phyloP scores from a whole-genome alignment of 805 yeast species.

The Wickerhamiella bombiphila region DNA sequence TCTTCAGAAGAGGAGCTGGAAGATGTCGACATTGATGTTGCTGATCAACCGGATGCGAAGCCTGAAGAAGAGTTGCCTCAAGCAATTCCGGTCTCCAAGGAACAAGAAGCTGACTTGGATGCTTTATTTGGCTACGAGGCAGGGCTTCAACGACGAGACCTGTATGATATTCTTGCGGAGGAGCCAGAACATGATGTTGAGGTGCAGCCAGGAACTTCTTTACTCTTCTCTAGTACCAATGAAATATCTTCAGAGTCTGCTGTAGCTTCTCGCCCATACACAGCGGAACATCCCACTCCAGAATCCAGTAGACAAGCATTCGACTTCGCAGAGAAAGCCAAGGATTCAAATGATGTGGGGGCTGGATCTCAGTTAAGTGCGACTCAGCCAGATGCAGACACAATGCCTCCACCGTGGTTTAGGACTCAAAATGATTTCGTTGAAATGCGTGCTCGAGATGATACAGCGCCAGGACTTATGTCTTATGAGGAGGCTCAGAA shows the following conservation, averaged over 20 bases:
- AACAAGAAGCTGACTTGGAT: slow-evolving; percentile 1
- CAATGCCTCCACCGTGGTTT: slow-evolving; percentile 13
- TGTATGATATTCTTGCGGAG: slow-evolving; percentile 12
- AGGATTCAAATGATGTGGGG: too few species aligned
- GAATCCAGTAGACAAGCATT: slow-evolving; percentile 9
- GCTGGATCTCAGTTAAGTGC: too few species aligned
- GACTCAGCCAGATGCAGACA: too few species aligned
- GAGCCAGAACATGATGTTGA: slow-evolving; percentile 1
- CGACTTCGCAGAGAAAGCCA: slow-evolving; percentile 15
- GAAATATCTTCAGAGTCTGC: too few species aligned
- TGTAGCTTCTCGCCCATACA: too few species aligned
- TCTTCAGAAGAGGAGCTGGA: slow-evolving; percentile 47
- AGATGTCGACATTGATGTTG: slow-evolving; percentile 35
- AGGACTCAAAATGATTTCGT: slow-evolving; percentile 2
- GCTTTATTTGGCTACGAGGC: slow-evolving; percentile 18
- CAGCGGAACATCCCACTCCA: not conserved
- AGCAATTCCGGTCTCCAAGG: not conserved
- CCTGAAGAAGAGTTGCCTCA: not conserved
- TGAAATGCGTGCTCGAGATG: slow-evolving; percentile 6
- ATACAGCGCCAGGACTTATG: not conserved
- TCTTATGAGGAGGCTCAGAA: not conserved
- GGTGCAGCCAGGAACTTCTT: not conserved
- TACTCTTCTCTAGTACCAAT: too few species aligned
- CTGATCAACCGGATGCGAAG: not conserved
- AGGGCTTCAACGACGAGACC: slow-evolving; percentile 15